Conservation (phyloP, 2,329 filamentous ascomycete species). For the Ophiostoma pallidulum region DNA sequence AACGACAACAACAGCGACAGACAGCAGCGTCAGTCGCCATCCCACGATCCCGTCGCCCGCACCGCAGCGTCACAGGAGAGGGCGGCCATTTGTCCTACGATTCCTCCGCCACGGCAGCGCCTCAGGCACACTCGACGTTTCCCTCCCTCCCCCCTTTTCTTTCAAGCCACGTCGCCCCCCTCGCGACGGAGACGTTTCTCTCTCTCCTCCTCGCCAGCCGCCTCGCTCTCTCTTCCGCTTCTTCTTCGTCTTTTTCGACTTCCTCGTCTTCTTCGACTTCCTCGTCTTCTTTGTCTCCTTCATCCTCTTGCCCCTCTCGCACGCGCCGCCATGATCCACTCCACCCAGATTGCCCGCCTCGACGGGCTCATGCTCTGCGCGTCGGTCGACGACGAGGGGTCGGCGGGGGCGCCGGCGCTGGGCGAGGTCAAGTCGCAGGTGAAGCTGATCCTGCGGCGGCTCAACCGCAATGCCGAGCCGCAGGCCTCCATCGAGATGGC, state of each 20-base stretch:
- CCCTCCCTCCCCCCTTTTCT: background rate
- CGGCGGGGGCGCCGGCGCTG: constrained; percentile 62
- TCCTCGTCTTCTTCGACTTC: too few species aligned
- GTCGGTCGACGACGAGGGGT: constrained; percentile 85
- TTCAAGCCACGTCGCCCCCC: constrained; percentile 7
- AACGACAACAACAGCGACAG: background rate
- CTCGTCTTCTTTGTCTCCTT: too few species aligned
- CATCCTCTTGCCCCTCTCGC: background rate
- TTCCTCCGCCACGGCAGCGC: background rate
- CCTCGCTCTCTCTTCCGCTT: too few species aligned
- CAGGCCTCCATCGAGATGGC: constrained; percentile 89
- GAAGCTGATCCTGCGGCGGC: constrained; percentile 78
- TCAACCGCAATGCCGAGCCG: constrained; percentile 80
- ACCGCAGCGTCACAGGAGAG: too few species aligned
- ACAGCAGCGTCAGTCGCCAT: too few species aligned
- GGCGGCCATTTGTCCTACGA: too few species aligned
- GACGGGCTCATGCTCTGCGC: constrained; percentile 94
- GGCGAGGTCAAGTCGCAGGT: constrained; percentile 83
- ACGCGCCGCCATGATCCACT: constrained; percentile 71
- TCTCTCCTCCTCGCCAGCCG: background rate
- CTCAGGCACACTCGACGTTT: background rate
- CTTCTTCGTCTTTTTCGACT: background rate
- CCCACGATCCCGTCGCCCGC: too few species aligned
- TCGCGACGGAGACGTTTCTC: background rate
- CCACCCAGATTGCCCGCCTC: constrained; percentile 87